A percentile compares a stretch with the other conserved stretches of the same genome.
phyloP scores from a whole-genome alignment of 2,329 filamentous ascomycete species.

The Nigrospora sphaerica region DNA sequence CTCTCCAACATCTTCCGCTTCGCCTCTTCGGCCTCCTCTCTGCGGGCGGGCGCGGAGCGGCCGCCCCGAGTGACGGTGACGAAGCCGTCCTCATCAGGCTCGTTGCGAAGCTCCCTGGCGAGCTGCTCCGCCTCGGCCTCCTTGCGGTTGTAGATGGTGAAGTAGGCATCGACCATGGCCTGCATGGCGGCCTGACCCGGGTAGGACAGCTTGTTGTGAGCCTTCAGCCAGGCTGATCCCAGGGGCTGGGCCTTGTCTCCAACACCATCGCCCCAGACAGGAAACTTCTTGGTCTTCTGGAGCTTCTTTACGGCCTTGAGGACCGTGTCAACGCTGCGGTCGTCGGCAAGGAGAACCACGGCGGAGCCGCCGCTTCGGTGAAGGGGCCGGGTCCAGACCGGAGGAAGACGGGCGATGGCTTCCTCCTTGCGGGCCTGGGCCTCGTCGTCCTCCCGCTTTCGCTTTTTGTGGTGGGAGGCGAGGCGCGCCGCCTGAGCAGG shows the following conservation, averaged over 20 bases:
- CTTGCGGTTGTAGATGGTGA: conserved; percentile 70
- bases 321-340: conserved; percentile 66
- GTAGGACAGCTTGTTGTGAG: conserved; percentile 65
- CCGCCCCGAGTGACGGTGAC: conserved; percentile 82
- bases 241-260: conserved; percentile 49
- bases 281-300: conserved; percentile 50
- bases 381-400: conserved; percentile 65
- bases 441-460: conserved; percentile 33
- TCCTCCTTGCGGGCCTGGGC: conserved; percentile 42
- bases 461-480: conserved; percentile 38
- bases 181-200: conserved; percentile 63
- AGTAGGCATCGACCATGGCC: conserved; percentile 73
- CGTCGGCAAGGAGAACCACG: conserved; percentile 77
- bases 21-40: conserved; percentile 61
- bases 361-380: conserved; percentile 71
- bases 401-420: conserved; percentile 56
- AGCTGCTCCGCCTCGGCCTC: conserved; percentile 56
- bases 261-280: conserved; percentile 63
- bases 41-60: conserved; percentile 63
- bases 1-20: conserved; percentile 55
- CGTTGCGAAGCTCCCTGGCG: conserved; percentile 60
- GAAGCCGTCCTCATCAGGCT: conserved; percentile 93
- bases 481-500: conserved; percentile 35
- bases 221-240: conserved; percentile 50
- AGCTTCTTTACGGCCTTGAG: conserved; percentile 66